phyloP scores from a whole-genome alignment of 2,329 filamentous ascomycete species.

The Tolypocladium pustulatum region DNA sequence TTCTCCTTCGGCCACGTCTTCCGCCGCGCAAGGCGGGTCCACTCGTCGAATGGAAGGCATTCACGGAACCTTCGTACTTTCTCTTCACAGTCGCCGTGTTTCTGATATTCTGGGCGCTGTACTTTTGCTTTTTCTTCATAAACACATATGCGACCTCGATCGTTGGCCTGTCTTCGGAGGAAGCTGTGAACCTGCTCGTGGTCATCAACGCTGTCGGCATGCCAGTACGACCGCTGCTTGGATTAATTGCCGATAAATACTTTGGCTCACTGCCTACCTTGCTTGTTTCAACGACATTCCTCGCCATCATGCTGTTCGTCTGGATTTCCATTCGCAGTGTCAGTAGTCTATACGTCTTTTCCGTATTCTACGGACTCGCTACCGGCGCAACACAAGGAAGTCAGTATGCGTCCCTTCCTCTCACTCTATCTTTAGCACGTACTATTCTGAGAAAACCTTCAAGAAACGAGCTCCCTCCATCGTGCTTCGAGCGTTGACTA shows the following conservation, averaged over 20 bases:
- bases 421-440: background rate
- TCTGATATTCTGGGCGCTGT: background rate
- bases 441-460: background rate
- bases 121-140: background rate
- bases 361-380: background rate
- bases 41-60: background rate
- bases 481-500: background rate
- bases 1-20: background rate
- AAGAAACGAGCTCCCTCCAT: background rate
- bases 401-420: background rate
- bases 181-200: background rate
- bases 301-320: background rate
- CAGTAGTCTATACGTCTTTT: background rate
- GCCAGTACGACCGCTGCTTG: background rate
- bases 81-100: background rate
- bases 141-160: background rate
- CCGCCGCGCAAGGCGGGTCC: background rate
- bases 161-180: background rate
- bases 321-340: background rate
- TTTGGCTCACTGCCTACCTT: background rate
- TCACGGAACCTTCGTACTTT: background rate
- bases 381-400: background rate
- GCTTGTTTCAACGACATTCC: background rate
- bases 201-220: background rate
- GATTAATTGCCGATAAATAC: background rate